Evolutionary conservation across 306 rosid species (phyloP).

Genomic region (Pyrus communis): DNA sequence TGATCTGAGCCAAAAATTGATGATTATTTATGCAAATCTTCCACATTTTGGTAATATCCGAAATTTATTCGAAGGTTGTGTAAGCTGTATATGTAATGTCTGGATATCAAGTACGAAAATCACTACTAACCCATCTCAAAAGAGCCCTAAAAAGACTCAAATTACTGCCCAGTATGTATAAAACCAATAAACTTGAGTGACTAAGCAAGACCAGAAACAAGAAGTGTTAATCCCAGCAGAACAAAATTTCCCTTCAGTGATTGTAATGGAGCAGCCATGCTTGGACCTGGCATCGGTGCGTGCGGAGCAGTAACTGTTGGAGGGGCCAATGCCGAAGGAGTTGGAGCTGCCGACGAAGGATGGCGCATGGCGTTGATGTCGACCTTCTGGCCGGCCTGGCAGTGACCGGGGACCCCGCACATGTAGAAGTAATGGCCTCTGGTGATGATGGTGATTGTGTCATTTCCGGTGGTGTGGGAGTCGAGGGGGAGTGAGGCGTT

Average conservation of each 20-base stretch:
- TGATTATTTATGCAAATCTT: not conserved
- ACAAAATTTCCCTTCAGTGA: conserved; percentile 17
- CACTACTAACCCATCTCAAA: not conserved
- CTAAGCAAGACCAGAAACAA: conserved; percentile 21
- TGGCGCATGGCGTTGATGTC: conserved; percentile 51
- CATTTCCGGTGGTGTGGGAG: conserved; percentile 67
- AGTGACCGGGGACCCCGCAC: conserved; percentile 90
- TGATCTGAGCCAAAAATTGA: too few species aligned
- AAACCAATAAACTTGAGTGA: not conserved
- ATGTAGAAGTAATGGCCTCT: conserved; percentile 76
- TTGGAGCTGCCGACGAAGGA: conserved; percentile 14
- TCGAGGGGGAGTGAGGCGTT: conserved; percentile 56
- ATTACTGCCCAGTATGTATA: not conserved
- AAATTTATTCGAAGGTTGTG: not conserved
- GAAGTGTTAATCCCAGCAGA: conserved; percentile 19
- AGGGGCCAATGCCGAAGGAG: conserved; percentile 24
- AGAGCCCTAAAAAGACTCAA: not conserved
- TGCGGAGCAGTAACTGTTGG: conserved; percentile 20
- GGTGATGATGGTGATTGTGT: conserved; percentile 41
- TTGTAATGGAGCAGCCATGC: conserved; percentile 24
- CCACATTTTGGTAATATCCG: not conserved
- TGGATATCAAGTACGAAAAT: not conserved
- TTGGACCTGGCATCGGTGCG: conserved; percentile 44
- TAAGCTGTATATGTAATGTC: not conserved
- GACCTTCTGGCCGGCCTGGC: conserved; percentile 71